Base-by-base conservation (phyloP, 176 grass and related monocot genomes). In the Lolium rigidum region DNA sequence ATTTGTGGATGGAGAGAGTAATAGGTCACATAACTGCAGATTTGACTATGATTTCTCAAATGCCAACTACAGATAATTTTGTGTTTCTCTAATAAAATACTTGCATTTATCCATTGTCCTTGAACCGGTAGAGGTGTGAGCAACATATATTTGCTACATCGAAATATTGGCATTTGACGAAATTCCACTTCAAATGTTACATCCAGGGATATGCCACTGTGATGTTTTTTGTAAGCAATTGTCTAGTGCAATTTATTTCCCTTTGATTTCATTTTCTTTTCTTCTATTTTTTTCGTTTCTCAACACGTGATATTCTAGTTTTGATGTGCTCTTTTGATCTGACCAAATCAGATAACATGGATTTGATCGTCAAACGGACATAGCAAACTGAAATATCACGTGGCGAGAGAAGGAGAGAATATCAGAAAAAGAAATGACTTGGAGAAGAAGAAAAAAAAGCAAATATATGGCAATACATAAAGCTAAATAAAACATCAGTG, bases 311-410 rank as follows among this genome's bases (percentile, higher is more conserved):
- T 66, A 37, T 37, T 35, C 14, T 8, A 66, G 26, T 37, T 37
- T 37, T 35, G 11, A 14, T 16, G 11, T 66, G 26, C 26, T 66
- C 4, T 66, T 66, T 35, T 17, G 63, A 24, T 73, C 6, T 7
- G 43, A 13, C 24, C n/a, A 49, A 49, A 49, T 12, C 70, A 49
- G 12, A 5, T 21, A 49, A 49, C 11, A 74, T 73, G 6, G 21
- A 49, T 9, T 50, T 49, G 70, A 74, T 49, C 2, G n/a, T 47
- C 43, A 22, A 73, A 73, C 20, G 12, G 43, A 49, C n/a, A 74
- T n/a, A 22, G 46, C 6, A 49, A 66, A 74, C 43, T 74, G 70
- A 25, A 74, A 15, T n/a, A 74, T 49, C 70, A 74, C 70, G 46
- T 16, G 4, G 2, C 14, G 5, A 74, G 70, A 49, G 69, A 72